Conservation (phyloP, 495 filamentous ascomycete genomes). For the Platismatia glauca region DNA sequence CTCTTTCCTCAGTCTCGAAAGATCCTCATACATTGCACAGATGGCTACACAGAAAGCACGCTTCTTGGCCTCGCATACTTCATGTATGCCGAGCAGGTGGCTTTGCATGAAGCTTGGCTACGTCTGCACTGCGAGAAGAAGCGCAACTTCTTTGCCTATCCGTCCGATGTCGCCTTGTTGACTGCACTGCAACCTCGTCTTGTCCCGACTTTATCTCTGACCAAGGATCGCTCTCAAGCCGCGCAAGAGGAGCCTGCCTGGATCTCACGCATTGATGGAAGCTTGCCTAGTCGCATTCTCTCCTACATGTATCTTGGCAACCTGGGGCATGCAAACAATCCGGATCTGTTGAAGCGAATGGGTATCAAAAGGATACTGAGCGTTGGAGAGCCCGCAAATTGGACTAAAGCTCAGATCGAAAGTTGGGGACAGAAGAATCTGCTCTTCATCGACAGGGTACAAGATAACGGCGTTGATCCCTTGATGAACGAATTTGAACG, state of each 20-base stretch:
- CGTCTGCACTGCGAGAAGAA: constrained; percentile 67
- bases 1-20: constrained; percentile 39
- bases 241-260: constrained; percentile 54
- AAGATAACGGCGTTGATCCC: constrained; percentile 94
- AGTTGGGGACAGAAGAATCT: constrained; percentile 66
- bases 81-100: constrained; percentile 76
- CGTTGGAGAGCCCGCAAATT: constrained; percentile 83
- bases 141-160: constrained; percentile 94
- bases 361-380: constrained; percentile 84
- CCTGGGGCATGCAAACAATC: constrained; percentile 85
- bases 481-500: constrained; percentile 78
- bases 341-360: constrained; percentile 64
- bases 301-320: constrained; percentile 97
- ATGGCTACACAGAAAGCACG: constrained; percentile 93
- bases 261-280: constrained; percentile 80
- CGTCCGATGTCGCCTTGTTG: constrained; percentile 75
- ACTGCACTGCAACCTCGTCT: constrained; percentile 65
- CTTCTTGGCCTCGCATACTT: constrained; percentile 80
- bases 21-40: constrained; percentile 83
- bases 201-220: constrained; percentile 34
- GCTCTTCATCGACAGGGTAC: constrained; percentile 71
- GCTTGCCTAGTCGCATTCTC: constrained; percentile 76
- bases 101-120: constrained; percentile 79
- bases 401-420: constrained; percentile 58
- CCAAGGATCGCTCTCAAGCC: constrained; percentile 25